Conservation (phyloP, 257 asterid species). For the Leptodermis oblonga region DNA sequence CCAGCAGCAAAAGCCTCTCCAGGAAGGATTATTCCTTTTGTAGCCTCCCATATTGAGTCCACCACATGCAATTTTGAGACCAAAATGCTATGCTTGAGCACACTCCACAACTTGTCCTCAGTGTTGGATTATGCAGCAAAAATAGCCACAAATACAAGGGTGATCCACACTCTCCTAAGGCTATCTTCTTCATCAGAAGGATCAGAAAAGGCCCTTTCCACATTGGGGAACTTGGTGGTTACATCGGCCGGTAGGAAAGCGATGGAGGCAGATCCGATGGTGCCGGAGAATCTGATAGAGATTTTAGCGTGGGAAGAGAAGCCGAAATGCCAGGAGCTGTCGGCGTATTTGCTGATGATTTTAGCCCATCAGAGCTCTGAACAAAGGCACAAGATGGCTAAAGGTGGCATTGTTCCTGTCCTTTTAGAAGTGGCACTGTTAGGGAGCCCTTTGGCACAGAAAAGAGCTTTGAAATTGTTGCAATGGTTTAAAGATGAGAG, state of each 20-base stretch:
- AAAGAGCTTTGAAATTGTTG: slow-evolving; percentile 69
- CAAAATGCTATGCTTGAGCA: slow-evolving; percentile 39
- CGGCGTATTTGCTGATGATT: slow-evolving; percentile 73
- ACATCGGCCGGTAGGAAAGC: slow-evolving; percentile 56
- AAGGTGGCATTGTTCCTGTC: slow-evolving; percentile 75
- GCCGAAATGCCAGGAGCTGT: slow-evolving; percentile 68
- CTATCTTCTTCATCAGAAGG: slow-evolving; percentile 36
- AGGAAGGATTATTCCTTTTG: slow-evolving; percentile 37
- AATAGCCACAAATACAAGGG: slow-evolving; percentile 33
- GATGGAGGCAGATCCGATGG: slow-evolving; percentile 44
- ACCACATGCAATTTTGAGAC: slow-evolving; percentile 34
- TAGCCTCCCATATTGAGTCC: slow-evolving; percentile 50
- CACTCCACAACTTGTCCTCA: slow-evolving; percentile 60
- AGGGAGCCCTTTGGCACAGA: slow-evolving; percentile 80
- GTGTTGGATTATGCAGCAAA: slow-evolving; percentile 41
- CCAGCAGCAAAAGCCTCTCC: slow-evolving; percentile 35
- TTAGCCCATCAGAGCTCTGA: slow-evolving; percentile 74
- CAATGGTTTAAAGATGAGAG: slow-evolving; percentile 91
- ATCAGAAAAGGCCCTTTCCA: slow-evolving; percentile 68
- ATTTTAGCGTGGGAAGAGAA: slow-evolving; percentile 71
- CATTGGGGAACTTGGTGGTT: slow-evolving; percentile 60
- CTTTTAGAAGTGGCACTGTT: slow-evolving; percentile 80
- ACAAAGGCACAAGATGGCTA: slow-evolving; percentile 73
- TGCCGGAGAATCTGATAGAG: slow-evolving; percentile 69
- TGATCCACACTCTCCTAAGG: slow-evolving; percentile 32